Evolutionary conservation across 768 basidiomycete species (phyloP).

Genomic region (Boletus rubescentipes): DNA sequence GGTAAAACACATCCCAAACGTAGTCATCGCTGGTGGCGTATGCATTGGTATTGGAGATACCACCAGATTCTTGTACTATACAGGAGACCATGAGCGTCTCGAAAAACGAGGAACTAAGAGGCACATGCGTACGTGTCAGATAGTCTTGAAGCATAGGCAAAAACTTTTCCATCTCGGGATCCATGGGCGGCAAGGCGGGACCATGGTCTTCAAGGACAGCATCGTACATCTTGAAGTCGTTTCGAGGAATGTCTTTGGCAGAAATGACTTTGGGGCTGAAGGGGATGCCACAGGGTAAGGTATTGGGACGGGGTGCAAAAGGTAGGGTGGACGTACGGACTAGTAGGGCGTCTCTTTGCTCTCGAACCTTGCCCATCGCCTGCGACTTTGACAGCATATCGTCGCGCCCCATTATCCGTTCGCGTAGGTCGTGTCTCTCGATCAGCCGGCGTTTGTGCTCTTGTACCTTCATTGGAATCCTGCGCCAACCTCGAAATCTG

Average conservation of each 20-base stretch:
- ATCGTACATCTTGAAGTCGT: constrained; percentile 68
- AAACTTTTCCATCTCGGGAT: constrained; percentile 74
- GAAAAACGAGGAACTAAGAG: neutral
- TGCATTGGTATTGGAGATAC: neutral
- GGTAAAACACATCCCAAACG: constrained; percentile 85
- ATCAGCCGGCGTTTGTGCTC: constrained; percentile 15
- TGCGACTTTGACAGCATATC: constrained; percentile 48
- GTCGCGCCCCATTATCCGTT: constrained; percentile 40
- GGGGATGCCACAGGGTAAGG: neutral
- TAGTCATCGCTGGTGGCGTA: constrained; percentile 51
- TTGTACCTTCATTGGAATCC: constrained; percentile 29
- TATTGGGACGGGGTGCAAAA: neutral
- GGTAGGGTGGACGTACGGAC: constrained; percentile 38
- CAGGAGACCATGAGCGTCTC: neutral
- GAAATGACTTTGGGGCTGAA: constrained; percentile 57
- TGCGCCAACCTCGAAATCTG: constrained; percentile 55
- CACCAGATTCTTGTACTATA: constrained; percentile 28
- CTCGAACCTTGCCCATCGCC: constrained; percentile 4
- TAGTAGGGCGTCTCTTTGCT: constrained; percentile 34
- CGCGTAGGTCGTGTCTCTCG: constrained; percentile 16
- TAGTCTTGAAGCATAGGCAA: constrained; percentile 77
- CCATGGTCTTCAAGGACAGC: constrained; percentile 51
- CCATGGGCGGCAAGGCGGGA: constrained; percentile 33
- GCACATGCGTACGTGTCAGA: constrained; percentile 48
- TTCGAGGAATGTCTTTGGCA: constrained; percentile 45